Evolutionary conservation across 495 filamentous ascomycete species (phyloP).

Genomic region (Chaetomium cochliodes): DNA sequence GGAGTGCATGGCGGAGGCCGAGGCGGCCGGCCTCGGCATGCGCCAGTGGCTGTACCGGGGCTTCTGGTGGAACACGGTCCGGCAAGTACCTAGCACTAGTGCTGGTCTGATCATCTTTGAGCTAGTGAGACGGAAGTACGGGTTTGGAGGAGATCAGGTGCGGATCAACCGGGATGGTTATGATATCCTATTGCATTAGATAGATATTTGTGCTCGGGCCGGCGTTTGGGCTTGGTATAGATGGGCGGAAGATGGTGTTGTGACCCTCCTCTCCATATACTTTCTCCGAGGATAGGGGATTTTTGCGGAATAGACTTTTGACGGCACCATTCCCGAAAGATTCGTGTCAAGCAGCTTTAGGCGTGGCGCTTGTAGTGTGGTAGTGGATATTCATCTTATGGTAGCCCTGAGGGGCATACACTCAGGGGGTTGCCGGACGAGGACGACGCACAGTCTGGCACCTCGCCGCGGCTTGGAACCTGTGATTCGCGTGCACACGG

Average conservation of each 20-base stretch:
- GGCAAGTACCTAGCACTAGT: constrained; percentile 84
- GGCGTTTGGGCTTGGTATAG: neutral
- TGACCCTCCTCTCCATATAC: neutral
- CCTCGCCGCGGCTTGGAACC: too few species aligned
- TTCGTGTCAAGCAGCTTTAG: too few species aligned
- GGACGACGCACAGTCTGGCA: too few species aligned
- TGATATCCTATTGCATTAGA: constrained; percentile 63
- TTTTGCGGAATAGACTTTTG: too few species aligned
- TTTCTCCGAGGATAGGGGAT: neutral
- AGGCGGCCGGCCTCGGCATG: constrained; percentile 60
- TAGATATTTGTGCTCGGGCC: constrained; percentile 1
- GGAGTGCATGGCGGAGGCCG: constrained; percentile 63
- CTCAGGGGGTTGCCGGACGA: too few species aligned
- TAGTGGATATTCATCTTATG: too few species aligned
- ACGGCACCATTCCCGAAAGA: too few species aligned
- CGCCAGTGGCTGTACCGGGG: constrained; percentile 71
- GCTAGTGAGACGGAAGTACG: constrained; percentile 77
- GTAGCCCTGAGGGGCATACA: too few species aligned
- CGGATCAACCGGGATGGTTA: constrained; percentile 61
- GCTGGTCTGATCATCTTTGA: constrained; percentile 90
- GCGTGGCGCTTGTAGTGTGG: too few species aligned
- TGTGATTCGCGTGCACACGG: too few species aligned
- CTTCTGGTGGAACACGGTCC: constrained; percentile 70
- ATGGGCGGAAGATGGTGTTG: neutral
- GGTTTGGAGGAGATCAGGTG: constrained; percentile 62